A percentile compares a stretch with the other conserved stretches of the same genome.
Evolutionary conservation across 805 yeast genomes (phyloP).

Genomic region (Schwanniomyces polymorphus): DNA sequence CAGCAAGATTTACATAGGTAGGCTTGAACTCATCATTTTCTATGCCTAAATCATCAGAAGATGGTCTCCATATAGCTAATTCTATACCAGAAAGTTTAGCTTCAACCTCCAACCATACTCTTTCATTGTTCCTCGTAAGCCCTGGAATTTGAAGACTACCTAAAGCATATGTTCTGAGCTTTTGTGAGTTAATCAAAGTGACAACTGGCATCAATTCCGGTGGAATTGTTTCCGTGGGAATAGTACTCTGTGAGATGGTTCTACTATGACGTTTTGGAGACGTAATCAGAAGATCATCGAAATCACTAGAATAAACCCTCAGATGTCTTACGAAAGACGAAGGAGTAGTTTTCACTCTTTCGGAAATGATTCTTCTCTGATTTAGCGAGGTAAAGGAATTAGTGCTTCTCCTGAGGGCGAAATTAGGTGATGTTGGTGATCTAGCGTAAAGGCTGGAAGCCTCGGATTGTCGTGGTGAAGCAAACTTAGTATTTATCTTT

Average conservation of each 20-base stretch:
- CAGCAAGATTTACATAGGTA: slow-evolving; percentile 52
- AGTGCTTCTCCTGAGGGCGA: not conserved
- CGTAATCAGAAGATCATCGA: slow-evolving; percentile 7
- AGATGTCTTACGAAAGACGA: slow-evolving; percentile 33
- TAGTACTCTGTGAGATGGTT: slow-evolving; percentile 14
- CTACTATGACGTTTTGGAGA: slow-evolving; percentile 7
- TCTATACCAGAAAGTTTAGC: slow-evolving; percentile 54
- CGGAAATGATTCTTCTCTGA: slow-evolving; percentile 23
- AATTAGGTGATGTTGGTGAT: slow-evolving; percentile 3
- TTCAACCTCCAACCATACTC: slow-evolving; percentile 33
- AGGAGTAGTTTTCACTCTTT: slow-evolving; percentile 31
- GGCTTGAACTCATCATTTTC: slow-evolving; percentile 45
- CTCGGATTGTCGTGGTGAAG: not conserved
- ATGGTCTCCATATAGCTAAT: slow-evolving; percentile 47
- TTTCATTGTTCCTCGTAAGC: slow-evolving; percentile 16
- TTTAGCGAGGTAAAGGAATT: not conserved
- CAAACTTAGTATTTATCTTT: slow-evolving; percentile 5
- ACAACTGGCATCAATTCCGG: slow-evolving; percentile 72
- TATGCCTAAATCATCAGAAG: slow-evolving; percentile 21
- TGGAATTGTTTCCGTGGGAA: slow-evolving; percentile 38
- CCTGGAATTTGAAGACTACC: slow-evolving; percentile 45
- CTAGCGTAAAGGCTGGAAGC: not conserved
- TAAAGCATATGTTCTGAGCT: slow-evolving; percentile 59
- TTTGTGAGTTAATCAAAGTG: slow-evolving; percentile 69
- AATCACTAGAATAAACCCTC: slow-evolving; percentile 22